Conservation (phyloP, 768 basidiomycete species). For the Phlegmacium glaucopus region DNA sequence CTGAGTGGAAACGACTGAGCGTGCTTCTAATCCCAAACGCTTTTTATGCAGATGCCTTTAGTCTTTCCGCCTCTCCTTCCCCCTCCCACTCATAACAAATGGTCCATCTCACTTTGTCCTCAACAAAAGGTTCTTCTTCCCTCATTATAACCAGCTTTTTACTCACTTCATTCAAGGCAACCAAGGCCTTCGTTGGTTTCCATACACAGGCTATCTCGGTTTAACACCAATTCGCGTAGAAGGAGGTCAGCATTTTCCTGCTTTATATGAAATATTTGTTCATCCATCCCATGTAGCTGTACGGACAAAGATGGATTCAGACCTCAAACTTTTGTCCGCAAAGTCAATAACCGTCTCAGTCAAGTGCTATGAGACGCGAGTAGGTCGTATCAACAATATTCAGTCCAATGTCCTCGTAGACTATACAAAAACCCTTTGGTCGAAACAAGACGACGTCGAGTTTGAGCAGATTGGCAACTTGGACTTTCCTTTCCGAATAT, state of each 20-base stretch:
- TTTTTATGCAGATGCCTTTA: conserved; percentile 40
- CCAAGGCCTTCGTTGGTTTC: conserved; percentile 67
- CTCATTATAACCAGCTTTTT: neutral
- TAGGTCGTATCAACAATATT: conserved; percentile 52
- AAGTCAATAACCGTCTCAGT: conserved; percentile 70
- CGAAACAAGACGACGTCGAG: conserved; percentile 52
- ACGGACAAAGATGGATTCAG: conserved; percentile 65
- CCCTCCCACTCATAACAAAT: conserved; percentile 34
- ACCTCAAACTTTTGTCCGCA: conserved; percentile 63
- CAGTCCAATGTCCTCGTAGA: conserved; percentile 70
- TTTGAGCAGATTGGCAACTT: conserved; percentile 60
- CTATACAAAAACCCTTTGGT: conserved; percentile 64
- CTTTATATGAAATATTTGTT: neutral
- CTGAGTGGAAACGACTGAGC: conserved; percentile 22
- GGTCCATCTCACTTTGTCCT: conserved; percentile 68
- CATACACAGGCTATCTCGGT: conserved; percentile 74
- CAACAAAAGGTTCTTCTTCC: conserved; percentile 45
- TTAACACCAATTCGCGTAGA: conserved; percentile 77
- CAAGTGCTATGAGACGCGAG: conserved; percentile 78
- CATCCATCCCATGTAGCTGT: conserved; percentile 44
- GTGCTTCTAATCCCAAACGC: conserved; percentile 36
- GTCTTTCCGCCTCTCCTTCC: conserved; percentile 26
- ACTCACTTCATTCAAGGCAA: conserved; percentile 43
- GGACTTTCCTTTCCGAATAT: conserved; percentile 70
- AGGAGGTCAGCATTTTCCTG: conserved; percentile 49